A percentile compares a stretch with the other conserved stretches of the same genome.
These are phyloP conservation scores for Phlebopus sp. DNA, from an alignment of 1,284 basidiomycete genomes.

Conservation along the genomic window DNA sequence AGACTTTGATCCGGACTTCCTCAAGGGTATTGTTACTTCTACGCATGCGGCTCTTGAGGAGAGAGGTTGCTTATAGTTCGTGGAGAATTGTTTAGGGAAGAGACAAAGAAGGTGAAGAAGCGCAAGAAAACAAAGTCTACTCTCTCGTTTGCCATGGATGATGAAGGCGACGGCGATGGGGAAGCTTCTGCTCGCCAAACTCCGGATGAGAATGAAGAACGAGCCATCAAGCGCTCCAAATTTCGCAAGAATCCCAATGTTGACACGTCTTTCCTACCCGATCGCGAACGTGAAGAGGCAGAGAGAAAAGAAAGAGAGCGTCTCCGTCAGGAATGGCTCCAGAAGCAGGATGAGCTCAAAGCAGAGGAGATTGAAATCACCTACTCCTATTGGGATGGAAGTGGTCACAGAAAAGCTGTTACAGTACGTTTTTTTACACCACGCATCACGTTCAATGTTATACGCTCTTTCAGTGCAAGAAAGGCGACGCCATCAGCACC, in stretches of 20 bases:
- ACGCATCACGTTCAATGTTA: neutral
- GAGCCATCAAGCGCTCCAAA: slow-evolving; percentile 67
- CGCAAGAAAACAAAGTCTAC: slow-evolving; percentile 80
- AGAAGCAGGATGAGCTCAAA: slow-evolving; percentile 86
- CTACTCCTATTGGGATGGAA: slow-evolving; percentile 99
- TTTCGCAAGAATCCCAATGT: slow-evolving; percentile 94
- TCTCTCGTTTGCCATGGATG: slow-evolving; percentile 87
- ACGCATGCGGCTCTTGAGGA: slow-evolving; percentile 6
- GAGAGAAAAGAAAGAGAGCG: slow-evolving; percentile 88
- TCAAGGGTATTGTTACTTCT: slow-evolving; percentile 1
- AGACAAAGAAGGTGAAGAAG: slow-evolving; percentile 86
- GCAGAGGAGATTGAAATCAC: slow-evolving; percentile 87
- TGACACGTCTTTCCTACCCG: slow-evolving; percentile 97
- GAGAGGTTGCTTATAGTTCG: slow-evolving; percentile 58
- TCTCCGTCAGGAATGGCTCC: slow-evolving; percentile 87
- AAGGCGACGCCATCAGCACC: slow-evolving; percentile 88
- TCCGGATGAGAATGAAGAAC: slow-evolving; percentile 39
- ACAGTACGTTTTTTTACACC: slow-evolving; percentile 52
- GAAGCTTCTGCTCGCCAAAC: slow-evolving; percentile 36
- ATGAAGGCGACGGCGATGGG: slow-evolving; percentile 54
- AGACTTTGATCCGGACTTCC: neutral
- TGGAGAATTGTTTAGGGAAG: slow-evolving; percentile 85
- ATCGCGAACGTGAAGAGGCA: slow-evolving; percentile 91
- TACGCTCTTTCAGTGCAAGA: slow-evolving; percentile 74
- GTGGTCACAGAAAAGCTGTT: slow-evolving; percentile 92